These are phyloP conservation scores for Macrocybe gigantea DNA, from an alignment of 768 basidiomycete species.

Conservation along the genomic window DNA sequence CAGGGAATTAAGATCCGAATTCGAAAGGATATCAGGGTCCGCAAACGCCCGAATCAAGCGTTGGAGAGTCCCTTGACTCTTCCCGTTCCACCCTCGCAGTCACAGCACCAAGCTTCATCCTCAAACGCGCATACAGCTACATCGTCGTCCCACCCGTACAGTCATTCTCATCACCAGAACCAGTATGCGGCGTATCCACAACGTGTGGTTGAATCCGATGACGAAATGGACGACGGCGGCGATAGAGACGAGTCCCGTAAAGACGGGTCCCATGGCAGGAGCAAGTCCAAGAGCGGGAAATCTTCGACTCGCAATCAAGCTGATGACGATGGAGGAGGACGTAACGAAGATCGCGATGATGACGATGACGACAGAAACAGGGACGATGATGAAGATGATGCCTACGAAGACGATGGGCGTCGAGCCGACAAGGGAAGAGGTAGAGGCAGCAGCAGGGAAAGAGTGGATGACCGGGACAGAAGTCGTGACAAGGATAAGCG, in stretches of 20 bases:
- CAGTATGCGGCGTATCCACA: too few species aligned
- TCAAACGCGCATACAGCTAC: too few species aligned
- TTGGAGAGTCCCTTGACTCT: conserved; percentile 26
- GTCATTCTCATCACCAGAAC: too few species aligned
- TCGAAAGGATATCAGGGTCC: conserved; percentile 82
- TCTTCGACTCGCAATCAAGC: conserved; percentile 1
- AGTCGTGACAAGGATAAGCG: not conserved
- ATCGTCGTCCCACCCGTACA: too few species aligned
- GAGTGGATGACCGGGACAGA: not conserved
- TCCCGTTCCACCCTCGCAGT: not conserved
- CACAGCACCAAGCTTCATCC: too few species aligned
- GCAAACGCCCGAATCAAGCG: conserved; percentile 56
- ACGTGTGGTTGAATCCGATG: too few species aligned
- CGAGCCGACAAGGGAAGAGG: conserved; percentile 1
- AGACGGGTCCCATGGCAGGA: not conserved
- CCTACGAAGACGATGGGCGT: not conserved
- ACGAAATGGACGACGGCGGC: too few species aligned
- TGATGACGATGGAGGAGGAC: not conserved
- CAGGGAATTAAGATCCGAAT: conserved; percentile 96
- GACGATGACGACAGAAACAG: conserved; percentile 19
- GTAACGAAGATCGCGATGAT: conserved; percentile 15
- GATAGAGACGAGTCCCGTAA: too few species aligned
- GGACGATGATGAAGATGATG: conserved; percentile 2
- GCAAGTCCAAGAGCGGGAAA: not conserved
- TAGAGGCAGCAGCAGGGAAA: not conserved